A percentile compares a stretch with the other conserved stretches of the same genome.
These are phyloP conservation scores for Xylogone sp. DNA, from an alignment of 2,329 filamentous ascomycete genomes.

Conservation along the genomic window DNA sequence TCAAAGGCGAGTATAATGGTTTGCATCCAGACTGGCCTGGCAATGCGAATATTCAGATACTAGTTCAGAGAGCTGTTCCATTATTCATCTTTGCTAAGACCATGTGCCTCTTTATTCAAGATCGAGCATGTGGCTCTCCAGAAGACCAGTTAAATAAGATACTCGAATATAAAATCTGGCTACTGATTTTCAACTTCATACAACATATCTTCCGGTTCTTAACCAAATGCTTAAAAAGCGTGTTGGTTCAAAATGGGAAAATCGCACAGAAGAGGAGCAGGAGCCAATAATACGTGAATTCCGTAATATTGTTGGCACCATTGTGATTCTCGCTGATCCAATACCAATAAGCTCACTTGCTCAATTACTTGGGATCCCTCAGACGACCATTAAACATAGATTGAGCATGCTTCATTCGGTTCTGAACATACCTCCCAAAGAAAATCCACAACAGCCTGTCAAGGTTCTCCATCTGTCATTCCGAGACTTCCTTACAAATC, in stretches of 20 bases:
- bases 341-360: constrained; percentile 25
- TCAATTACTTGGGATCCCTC: constrained; percentile 20
- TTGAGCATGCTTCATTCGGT: constrained; percentile 32
- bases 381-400: constrained; percentile 13
- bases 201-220: constrained; percentile 21
- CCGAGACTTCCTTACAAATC: constrained; percentile 33
- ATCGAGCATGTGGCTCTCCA: constrained; percentile 16
- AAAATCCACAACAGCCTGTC: constrained; percentile 17
- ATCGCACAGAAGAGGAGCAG: neutral
- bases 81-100: constrained; percentile 35
- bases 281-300: constrained; percentile 20
- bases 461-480: constrained; percentile 33
- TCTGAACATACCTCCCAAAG: constrained; percentile 23
- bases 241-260: constrained; percentile 6
- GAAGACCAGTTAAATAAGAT: constrained; percentile 20
- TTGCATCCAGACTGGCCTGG: constrained; percentile 26
- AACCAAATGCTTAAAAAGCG: constrained; percentile 10
- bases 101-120: constrained; percentile 24
- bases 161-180: constrained; percentile 16
- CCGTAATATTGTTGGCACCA: constrained; percentile 15
- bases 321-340: constrained; percentile 19
- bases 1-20: constrained; percentile 10
- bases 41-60: constrained; percentile 11
- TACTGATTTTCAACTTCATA: constrained; percentile 16
- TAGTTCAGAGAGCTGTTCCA: constrained; percentile 27